Evolutionary conservation across 1,284 basidiomycete species (phyloP).

Genomic region (Ganoderma meredithae): DNA sequence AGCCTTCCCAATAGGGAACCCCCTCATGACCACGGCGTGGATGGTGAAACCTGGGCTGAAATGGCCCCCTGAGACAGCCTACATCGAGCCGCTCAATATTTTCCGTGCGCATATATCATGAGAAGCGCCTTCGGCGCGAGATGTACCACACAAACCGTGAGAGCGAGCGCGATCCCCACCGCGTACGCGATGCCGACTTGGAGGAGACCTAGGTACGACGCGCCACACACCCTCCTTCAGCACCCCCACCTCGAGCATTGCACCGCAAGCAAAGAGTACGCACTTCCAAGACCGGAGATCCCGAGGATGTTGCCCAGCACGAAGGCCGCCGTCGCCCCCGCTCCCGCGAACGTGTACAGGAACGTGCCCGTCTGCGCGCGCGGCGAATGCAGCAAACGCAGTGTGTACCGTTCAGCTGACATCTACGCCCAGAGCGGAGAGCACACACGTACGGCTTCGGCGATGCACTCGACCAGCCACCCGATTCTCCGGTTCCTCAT

Average conservation of each 20-base stretch:
- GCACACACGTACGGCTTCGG: slow-evolving; percentile 57
- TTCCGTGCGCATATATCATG: neutral
- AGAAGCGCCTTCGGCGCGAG: neutral
- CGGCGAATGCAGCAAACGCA: neutral
- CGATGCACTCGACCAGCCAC: slow-evolving; percentile 63
- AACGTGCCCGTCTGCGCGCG: slow-evolving; percentile 51
- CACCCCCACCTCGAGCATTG: neutral
- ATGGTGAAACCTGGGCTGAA: slow-evolving; percentile 71
- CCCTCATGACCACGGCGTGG: slow-evolving; percentile 56
- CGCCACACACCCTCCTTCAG: neutral
- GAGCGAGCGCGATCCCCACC: slow-evolving; percentile 67
- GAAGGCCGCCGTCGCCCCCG: slow-evolving; percentile 64
- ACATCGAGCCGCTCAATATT: neutral
- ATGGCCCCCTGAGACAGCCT: slow-evolving; percentile 67
- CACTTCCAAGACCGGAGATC: slow-evolving; percentile 56
- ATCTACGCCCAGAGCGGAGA: neutral
- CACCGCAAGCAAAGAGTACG: slow-evolving; percentile 35
- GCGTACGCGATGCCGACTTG: slow-evolving; percentile 72
- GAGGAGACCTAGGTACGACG: slow-evolving; percentile 52
- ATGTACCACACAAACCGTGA: slow-evolving; percentile 43
- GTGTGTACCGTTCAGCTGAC: neutral
- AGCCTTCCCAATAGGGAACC: slow-evolving; percentile 64
- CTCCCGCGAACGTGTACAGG: slow-evolving; percentile 62
- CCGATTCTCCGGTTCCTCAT: slow-evolving; percentile 56
- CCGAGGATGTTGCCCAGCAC: slow-evolving; percentile 58